Evolutionary conservation across 2,329 filamentous ascomycete genomes (phyloP).

Genomic region (Ophiostoma ulmi): DNA sequence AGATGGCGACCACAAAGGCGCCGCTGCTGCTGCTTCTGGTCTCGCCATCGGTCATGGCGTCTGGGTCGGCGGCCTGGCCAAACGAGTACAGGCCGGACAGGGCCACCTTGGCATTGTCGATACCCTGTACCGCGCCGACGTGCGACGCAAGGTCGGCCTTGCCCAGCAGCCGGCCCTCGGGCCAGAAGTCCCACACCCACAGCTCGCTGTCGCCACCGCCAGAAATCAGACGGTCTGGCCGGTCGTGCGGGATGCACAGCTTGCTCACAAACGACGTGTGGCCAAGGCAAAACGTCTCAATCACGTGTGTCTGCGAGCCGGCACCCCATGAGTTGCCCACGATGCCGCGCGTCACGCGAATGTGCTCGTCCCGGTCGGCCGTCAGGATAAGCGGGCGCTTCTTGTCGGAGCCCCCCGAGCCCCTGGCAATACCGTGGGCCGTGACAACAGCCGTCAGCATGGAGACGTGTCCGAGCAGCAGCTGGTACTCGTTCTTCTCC

Average conservation of each 20-base stretch:
- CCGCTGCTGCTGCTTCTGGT: background rate
- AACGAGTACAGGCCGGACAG: slow-evolving; percentile 42
- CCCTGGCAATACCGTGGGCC: slow-evolving; percentile 39
- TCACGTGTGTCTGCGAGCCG: slow-evolving; percentile 66
- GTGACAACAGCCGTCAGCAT: slow-evolving; percentile 75
- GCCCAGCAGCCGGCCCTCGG: slow-evolving; percentile 47
- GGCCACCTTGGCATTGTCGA: slow-evolving; percentile 38
- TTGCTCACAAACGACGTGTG: slow-evolving; percentile 80
- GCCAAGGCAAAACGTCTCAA: slow-evolving; percentile 83
- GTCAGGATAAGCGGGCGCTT: slow-evolving; percentile 49
- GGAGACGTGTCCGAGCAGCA: slow-evolving; percentile 89
- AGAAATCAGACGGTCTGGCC: slow-evolving; percentile 65
- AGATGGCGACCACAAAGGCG: slow-evolving; percentile 38
- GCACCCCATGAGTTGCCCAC: slow-evolving; percentile 38
- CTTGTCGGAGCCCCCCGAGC: background rate
- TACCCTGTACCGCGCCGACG: slow-evolving; percentile 35
- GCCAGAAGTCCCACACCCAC: slow-evolving; percentile 75
- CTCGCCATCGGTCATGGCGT: slow-evolving; percentile 17
- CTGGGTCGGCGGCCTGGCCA: slow-evolving; percentile 19
- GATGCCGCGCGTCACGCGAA: slow-evolving; percentile 75
- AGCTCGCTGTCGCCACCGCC: slow-evolving; percentile 80
- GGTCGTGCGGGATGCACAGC: slow-evolving; percentile 58
- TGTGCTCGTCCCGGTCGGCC: slow-evolving; percentile 62
- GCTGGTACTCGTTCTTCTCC: slow-evolving; percentile 29
- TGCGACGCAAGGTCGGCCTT: slow-evolving; percentile 54